Evolutionary conservation across 441 rosid genomes (phyloP), one percentile per base, ranked within the genome.

Genomic region (Pelargonium cotyledonis): DNA sequence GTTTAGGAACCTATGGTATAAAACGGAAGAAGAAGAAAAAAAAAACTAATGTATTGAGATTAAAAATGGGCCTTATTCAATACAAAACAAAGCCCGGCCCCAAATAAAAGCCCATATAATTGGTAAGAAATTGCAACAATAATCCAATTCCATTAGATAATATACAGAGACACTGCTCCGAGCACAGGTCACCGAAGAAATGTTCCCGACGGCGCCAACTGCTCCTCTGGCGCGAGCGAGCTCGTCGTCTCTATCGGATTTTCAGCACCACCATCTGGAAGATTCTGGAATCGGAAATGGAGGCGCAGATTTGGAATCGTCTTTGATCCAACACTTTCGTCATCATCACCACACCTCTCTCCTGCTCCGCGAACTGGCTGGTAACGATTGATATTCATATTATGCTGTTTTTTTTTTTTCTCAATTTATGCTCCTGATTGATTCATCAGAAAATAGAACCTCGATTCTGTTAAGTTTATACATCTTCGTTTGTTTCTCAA

Each of bases 331-430:
- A 51, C 58, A 51, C 58, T 51, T 51, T 19, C 19, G 58, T 5
- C 58, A 51, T 51, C 58, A 51, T 51, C 58, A 51, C 58, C 58
- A 51, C 58, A 51, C 58, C 2, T 51, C 58, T 51, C 58, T 51
- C 16, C 19, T 51, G 19, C 58, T 51, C 58, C 58, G 58, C 19
- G 58, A 51, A n/a, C 58, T 15, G 15, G 58, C 58, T 51, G 58
- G 58, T 51, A 19, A 16, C 15, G 6, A 51, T n/a, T 5, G 3
- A 26, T 26, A 26, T 26, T 26, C 31, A 26, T 26, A 1, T 26
- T 26, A 26, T 26, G 31, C 31, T 26, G 31, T 3, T 2, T 3
- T 3, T 26, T 26, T 3, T 3, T 26, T 51, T 51, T 5, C 58
- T 4, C 15, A 18, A n/a, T 4, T 15, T 12, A n/a, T 51, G 5